These are phyloP conservation scores for Cucumis sativus DNA, from an alignment of 306 rosid species.

Conservation along the genomic window Cucumber_9930_V3 NC_026655.2:8798001-8798500, in stretches of 20 bases:
- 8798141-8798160: neutral
- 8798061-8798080: neutral
- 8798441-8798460: neutral
- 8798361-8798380: neutral
- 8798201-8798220: neutral
- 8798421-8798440: neutral
- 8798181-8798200: neutral
- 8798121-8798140: neutral
- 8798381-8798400: neutral
- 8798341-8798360: neutral
- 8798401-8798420: neutral
- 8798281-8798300: conserved; percentile 78
- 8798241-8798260: conserved; percentile 38
- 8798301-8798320: conserved; percentile 52
- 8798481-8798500: conserved; percentile 44
- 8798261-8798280: conserved; percentile 53
- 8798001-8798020: neutral
- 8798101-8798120: neutral
- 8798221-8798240: neutral
- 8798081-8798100: neutral
- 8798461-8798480: conserved; percentile 9
- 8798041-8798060: neutral
- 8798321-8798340: conserved; percentile 33
- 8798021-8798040: neutral
- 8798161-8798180: neutral